Evolutionary conservation across 2,329 filamentous ascomycete genomes (phyloP), one percentile per base, ranked within the genome.

Genomic region (Metarhizium rileyi): DNA sequence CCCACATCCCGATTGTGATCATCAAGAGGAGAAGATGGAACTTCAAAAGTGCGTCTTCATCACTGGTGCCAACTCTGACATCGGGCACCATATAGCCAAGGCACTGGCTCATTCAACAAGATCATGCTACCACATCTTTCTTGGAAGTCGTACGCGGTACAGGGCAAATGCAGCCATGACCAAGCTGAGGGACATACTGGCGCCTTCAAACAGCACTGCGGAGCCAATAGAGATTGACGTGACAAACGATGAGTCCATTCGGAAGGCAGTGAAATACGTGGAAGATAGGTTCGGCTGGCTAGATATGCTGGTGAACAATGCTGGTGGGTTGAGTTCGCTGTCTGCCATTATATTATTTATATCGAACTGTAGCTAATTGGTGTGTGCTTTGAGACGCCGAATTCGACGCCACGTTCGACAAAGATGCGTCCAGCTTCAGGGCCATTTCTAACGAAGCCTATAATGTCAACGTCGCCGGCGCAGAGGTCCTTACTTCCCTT

Each of bases 31-130:
- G n/a, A n/a, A n/a, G n/a, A n/a, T n/a, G n/a, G n/a, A n/a, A n/a
- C n/a, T 50, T 7, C 23, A 57, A 54, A 61, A 60, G 40, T 66
- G 78, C 52, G 60, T 81, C n/a, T 61, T 83, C 41, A 72, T 83
- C 53, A 83, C 80, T 2, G 80, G 81, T 33, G 79, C 70, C 52
- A 83, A 81, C 56, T 81, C 74, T 0, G 80, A 80, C 16, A 71
- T 85, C 20, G 81, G 82, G 3, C 75, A 72, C 35, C 74, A 84
- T 55, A 71, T 69, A 7, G 72, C 82, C 46, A 80, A 75, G 53
- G 73, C 77, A 1, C 65, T 84, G 0, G 65, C 70, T 42, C 54
- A 64, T 10, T 78, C 80, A 0, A 27, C 59, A 0, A 64, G 63
- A 25, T 7, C 5, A 8, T n/a, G 71, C 2, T 83, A 83, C 60